Evolutionary conservation across 495 filamentous ascomycete genomes (phyloP).

Genomic region (Aspergillus indologenus): DNA sequence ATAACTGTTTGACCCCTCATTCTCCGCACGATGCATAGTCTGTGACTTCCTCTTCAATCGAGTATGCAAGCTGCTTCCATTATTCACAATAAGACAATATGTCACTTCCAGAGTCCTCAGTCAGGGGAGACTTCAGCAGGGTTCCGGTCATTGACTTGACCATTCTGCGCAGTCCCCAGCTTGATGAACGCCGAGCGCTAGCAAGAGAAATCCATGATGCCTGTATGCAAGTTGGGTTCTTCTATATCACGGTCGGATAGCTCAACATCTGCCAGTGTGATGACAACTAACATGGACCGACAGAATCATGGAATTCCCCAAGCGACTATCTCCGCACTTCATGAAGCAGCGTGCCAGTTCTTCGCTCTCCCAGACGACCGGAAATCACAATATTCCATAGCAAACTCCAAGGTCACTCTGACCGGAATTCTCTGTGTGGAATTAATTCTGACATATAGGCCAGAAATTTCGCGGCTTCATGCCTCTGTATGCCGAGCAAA

Average conservation of each 20-base stretch:
- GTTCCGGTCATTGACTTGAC: slow-evolving; percentile 43
- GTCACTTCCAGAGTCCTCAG: not conserved
- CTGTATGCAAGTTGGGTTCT: slow-evolving; percentile 55
- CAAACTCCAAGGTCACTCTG: slow-evolving; percentile 31
- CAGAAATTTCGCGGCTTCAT: slow-evolving; percentile 38
- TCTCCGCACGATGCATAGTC: no score
- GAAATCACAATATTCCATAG: slow-evolving; percentile 43
- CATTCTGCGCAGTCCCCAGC: slow-evolving; percentile 24
- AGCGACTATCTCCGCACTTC: slow-evolving; percentile 32
- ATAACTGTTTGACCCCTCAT: no score
- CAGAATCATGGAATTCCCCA: slow-evolving; percentile 40
- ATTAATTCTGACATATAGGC: slow-evolving; percentile 1
- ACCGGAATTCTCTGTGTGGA: no score
- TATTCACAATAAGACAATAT: not conserved
- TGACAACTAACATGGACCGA: not conserved
- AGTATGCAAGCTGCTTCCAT: no score
- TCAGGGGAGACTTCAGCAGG: slow-evolving; percentile 21
- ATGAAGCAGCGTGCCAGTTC: slow-evolving; percentile 40
- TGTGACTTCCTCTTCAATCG: no score
- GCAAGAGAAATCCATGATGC: slow-evolving; percentile 43
- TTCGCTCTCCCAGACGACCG: slow-evolving; percentile 47
- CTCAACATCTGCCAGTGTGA: not conserved
- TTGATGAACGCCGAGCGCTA: slow-evolving; percentile 31
- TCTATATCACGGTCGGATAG: slow-evolving; percentile 45
- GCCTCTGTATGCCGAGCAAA: slow-evolving; percentile 28